phyloP scores from a whole-genome alignment of 2,329 filamentous ascomycete species.

The Paecilomyces sp. region DNA sequence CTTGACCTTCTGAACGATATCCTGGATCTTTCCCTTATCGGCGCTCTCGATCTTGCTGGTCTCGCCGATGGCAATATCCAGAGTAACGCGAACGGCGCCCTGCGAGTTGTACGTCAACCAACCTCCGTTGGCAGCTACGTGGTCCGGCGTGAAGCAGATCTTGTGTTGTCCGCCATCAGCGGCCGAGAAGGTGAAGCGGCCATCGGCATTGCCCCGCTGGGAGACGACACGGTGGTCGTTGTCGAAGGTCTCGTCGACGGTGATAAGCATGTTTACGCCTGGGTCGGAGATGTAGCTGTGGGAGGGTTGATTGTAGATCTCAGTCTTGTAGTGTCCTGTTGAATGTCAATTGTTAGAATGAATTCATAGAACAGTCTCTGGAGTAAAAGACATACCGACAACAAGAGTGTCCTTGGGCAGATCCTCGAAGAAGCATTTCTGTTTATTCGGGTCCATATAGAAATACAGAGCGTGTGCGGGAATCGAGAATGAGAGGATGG shows the following conservation, averaged over 20 bases:
- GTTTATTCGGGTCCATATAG: constrained; percentile 76
- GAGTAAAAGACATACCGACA: constrained; percentile 53
- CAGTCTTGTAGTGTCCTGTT: constrained; percentile 74
- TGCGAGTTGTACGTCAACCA: constrained; percentile 65
- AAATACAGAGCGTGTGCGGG: constrained; percentile 85
- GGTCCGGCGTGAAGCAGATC: constrained; percentile 87
- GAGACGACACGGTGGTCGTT: constrained; percentile 94
- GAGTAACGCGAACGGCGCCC: constrained; percentile 72
- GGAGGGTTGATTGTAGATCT: constrained; percentile 69
- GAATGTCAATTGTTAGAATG: not conserved
- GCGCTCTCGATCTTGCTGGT: constrained; percentile 87
- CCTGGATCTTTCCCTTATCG: constrained; percentile 87
- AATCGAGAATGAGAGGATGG: constrained; percentile 54
- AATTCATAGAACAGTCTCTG: not conserved
- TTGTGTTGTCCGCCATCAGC: constrained; percentile 92
- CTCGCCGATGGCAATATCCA: constrained; percentile 92
- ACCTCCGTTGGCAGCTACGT: constrained; percentile 56
- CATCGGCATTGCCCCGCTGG: constrained; percentile 66
- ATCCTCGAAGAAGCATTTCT: constrained; percentile 98
- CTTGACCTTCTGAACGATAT: constrained; percentile 79
- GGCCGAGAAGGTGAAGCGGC: constrained; percentile 92
- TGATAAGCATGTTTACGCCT: constrained; percentile 77
- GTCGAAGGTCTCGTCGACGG: constrained; percentile 93
- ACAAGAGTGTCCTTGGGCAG: constrained; percentile 95
- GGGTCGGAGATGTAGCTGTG: constrained; percentile 65